phyloP scores from a whole-genome alignment of 169 alveolate genomes.

The Plasmodium gallinaceum region DNA sequence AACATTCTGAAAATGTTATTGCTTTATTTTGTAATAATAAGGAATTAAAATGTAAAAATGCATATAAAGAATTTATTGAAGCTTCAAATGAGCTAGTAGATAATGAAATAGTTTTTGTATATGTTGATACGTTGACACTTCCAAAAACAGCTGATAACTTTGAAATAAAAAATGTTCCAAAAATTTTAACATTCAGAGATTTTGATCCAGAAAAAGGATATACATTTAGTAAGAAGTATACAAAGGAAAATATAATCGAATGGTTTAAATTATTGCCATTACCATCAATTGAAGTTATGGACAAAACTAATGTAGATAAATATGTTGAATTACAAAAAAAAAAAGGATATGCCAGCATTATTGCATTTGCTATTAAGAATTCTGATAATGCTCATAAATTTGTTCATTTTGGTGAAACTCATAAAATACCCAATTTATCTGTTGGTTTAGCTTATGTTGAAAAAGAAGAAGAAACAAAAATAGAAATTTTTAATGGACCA shows the following conservation, averaged over 20 bases:
- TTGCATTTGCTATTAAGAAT: conserved; percentile 45
- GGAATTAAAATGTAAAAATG: conserved; percentile 49
- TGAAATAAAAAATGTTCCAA: conserved; percentile 37
- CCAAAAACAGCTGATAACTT: conserved; percentile 73
- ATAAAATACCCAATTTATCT: conserved; percentile 47
- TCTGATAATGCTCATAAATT: conserved; percentile 62
- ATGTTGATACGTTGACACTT: conserved; percentile 44
- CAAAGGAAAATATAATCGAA: conserved; percentile 68
- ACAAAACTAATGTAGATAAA: conserved; percentile 34
- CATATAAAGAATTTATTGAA: conserved; percentile 48
- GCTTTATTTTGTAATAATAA: conserved; percentile 72
- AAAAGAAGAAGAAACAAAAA: conserved; percentile 23
- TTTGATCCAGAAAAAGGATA: conserved; percentile 75
- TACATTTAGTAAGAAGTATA: conserved; percentile 49
- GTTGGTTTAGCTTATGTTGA: conserved; percentile 54
- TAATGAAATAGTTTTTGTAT: conserved; percentile 42
- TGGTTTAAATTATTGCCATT: conserved; percentile 49
- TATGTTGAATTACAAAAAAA: conserved; percentile 62
- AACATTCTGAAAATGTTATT: conserved; percentile 49
- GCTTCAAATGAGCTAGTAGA: conserved; percentile 47
- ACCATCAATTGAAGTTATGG: conserved; percentile 68
- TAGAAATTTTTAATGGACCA: conserved; percentile 71
- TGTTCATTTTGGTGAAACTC: conserved; percentile 74
- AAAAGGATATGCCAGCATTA: conserved; percentile 74
- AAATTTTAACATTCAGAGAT: conserved; percentile 63